These are phyloP conservation scores for Xylaria sp. DNA, from an alignment of 2,329 filamentous ascomycete genomes.

Conservation along the genomic window DNA sequence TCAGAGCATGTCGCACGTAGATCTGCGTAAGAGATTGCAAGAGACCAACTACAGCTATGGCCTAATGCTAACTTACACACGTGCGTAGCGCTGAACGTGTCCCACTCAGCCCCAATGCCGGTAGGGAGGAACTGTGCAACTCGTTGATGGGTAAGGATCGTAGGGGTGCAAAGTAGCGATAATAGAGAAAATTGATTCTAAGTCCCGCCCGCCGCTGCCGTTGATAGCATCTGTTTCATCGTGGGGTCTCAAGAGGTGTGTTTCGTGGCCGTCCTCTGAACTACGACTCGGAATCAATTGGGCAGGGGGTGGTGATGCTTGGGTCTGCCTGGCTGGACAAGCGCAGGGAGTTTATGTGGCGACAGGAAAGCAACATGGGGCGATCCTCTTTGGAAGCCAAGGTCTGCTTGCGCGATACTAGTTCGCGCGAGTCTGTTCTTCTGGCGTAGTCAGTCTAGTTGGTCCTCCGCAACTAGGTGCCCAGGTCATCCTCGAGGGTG, in stretches of 20 bases:
- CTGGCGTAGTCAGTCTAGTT: no score
- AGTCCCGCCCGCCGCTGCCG: not conserved
- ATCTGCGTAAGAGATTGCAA: not conserved
- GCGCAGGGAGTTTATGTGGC: not conserved
- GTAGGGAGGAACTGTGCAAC: no score
- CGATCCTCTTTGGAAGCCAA: not conserved
- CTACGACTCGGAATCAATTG: not conserved
- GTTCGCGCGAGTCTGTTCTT: not conserved
- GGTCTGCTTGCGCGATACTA: constrained; percentile 11
- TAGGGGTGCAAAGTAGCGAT: not conserved
- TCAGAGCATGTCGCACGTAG: not conserved
- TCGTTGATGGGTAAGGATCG: not conserved
- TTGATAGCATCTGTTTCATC: not conserved
- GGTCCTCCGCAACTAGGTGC: not conserved
- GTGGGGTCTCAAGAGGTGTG: not conserved
- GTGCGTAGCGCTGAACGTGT: not conserved
- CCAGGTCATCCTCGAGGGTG: not conserved
- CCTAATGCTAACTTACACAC: not conserved
- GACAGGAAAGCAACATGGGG: not conserved
- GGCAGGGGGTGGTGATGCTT: not conserved
- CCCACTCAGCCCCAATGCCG: not conserved
- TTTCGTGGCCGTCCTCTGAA: not conserved
- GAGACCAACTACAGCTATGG: not conserved
- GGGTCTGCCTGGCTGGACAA: constrained; percentile 7
- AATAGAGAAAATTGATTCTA: no score